Evolutionary conservation across 352 stramenopile genomes (phyloP).

Genomic region (Phytophthora europaea): DNA sequence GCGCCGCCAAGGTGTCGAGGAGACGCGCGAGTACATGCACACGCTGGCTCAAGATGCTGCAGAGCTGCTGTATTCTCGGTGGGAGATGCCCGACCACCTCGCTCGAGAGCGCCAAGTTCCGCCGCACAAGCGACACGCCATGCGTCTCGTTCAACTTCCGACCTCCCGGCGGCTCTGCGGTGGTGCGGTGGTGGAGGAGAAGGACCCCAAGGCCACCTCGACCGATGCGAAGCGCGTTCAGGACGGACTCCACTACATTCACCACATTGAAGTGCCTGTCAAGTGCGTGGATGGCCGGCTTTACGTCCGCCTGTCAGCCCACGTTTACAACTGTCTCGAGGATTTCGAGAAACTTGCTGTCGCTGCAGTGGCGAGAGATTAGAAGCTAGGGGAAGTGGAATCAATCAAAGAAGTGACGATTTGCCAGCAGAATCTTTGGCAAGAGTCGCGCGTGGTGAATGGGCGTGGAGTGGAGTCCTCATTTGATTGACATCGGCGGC

Average conservation of each 20-base stretch:
- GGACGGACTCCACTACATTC: constrained; percentile 83
- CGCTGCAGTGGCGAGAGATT: constrained; percentile 20
- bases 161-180: constrained; percentile 58
- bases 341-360: constrained; percentile 86
- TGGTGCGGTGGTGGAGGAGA: constrained; percentile 21
- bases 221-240: constrained; percentile 93
- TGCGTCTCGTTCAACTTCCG: constrained; percentile 81
- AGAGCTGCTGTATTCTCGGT: constrained; percentile 69
- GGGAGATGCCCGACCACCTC: constrained; percentile 62
- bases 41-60: constrained; percentile 57
- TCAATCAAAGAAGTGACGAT: neutral
- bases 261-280: constrained; percentile 93
- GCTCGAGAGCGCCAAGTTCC: constrained; percentile 46
- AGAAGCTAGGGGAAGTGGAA: constrained; percentile 6
- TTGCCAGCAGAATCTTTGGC: constrained; percentile 29
- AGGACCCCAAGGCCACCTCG: constrained; percentile 62
- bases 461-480: neutral
- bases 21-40: constrained; percentile 77
- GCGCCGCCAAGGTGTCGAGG: constrained; percentile 53
- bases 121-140: constrained; percentile 72
- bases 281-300: constrained; percentile 92
- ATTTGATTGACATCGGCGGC: constrained; percentile 20
- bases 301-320: constrained; percentile 92
- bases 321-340: constrained; percentile 92
- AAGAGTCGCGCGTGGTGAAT: constrained; percentile 32